Evolutionary conservation across 2,329 filamentous ascomycete species (phyloP), one percentile per base, ranked within the genome.

Genomic region (Verticillium longisporum): DNA sequence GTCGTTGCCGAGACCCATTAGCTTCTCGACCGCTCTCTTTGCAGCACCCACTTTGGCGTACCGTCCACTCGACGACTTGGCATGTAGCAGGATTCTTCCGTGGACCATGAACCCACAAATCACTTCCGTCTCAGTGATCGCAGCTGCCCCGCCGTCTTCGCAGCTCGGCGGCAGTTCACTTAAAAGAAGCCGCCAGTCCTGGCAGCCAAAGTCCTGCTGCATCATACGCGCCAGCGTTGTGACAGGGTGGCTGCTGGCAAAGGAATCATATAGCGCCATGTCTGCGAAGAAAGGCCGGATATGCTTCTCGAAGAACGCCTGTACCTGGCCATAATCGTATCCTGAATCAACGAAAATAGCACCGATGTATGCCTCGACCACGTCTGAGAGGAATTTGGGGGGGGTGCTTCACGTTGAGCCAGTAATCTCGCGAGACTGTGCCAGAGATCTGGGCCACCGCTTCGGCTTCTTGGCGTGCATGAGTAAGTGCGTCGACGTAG

Each of bases 291-390:
- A 97, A 2, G 86, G 87, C 61, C 83, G 81, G 60, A 98, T 83
- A 65, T 93, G 86, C 14, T 68, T 71, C n/a, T 85, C 75, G 74
- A 97, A 97, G 75, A 99, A 98, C 0, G 71, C 71, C 64, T 89
- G 85, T 1, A 98, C 89, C 18, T 87, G 80, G 13, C 73, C 72
- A 73, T 89, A 97, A 69, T 95, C 78, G 75, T 94, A 98, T 55
- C 82, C 79, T 0, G 91, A 89, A 73, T 99, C 95, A 11, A 99
- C 89, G 71, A 98, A 98, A 26, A 97, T 81, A 21, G 94, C 94
- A 1, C 92, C 95, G 2, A 97, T 77, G 68, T 92, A 95, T 0
- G 94, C 86, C 78, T 99, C 95, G 3, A 98, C 80, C 41, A 97
- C 85, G 72, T 99, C 95, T 0, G 93, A 86, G 6, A 98, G 84